These are phyloP conservation scores for Gautieria morchelliformis DNA, from an alignment of 768 basidiomycete genomes.

Conservation along the genomic window DNA sequence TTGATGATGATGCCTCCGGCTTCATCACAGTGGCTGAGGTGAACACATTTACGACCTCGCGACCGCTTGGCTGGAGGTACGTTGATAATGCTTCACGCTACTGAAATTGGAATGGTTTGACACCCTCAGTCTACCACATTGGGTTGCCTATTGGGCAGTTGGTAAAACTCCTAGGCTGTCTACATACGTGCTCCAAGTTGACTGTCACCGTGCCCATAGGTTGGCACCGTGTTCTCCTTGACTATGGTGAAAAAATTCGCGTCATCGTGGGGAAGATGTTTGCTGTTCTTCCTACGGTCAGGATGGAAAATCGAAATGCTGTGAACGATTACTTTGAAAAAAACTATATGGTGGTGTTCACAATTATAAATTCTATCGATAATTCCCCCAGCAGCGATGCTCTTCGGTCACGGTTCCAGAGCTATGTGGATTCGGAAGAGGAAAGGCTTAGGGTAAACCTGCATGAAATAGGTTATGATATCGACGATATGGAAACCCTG, in stretches of 20 bases:
- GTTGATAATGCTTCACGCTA: neutral
- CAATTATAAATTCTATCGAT: neutral
- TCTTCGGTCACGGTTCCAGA: neutral
- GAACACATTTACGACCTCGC: slow-evolving; percentile 20
- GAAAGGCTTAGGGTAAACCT: slow-evolving; percentile 16
- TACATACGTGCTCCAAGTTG: neutral
- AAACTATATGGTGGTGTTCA: neutral
- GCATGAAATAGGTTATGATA: slow-evolving; percentile 16
- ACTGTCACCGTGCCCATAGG: neutral
- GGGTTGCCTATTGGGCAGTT: slow-evolving; percentile 24
- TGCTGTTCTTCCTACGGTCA: neutral
- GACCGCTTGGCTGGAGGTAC: slow-evolving; percentile 22
- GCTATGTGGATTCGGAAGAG: slow-evolving; percentile 18
- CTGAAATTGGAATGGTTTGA: neutral
- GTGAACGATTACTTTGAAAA: neutral
- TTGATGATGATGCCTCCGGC: slow-evolving; percentile 27
- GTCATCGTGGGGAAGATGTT: neutral
- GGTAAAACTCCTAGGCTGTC: slow-evolving; percentile 4
- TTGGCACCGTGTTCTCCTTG: neutral
- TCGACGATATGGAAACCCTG: slow-evolving; percentile 21
- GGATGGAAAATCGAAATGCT: neutral
- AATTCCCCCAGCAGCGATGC: neutral
- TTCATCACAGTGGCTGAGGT: slow-evolving; percentile 24
- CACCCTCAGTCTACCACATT: slow-evolving; percentile 18
- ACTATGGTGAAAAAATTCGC: neutral